These are phyloP conservation scores for Pseudohalonectria lignicola DNA, from an alignment of 2,329 filamentous ascomycete species.

Conservation along the genomic window DNA sequence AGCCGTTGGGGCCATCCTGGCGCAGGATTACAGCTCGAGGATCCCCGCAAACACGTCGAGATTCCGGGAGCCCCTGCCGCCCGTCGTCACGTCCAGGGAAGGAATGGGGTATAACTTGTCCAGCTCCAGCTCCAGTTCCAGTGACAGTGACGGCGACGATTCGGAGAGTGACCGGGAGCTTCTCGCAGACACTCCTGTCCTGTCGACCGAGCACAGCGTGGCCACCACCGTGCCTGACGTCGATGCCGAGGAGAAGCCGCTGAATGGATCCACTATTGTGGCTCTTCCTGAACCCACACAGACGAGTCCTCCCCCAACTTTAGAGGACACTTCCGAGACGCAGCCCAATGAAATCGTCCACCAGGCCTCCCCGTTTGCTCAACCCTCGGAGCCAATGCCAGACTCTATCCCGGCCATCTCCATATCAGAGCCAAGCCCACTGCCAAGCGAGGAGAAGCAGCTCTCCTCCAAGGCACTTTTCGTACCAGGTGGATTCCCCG, in stretches of 20 bases:
- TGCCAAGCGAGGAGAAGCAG: slow-evolving; percentile 14
- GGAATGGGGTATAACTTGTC: slow-evolving; percentile 50
- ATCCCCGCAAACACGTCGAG: slow-evolving; percentile 45
- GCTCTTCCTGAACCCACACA: too few relatives aligned
- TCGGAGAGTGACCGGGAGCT: slow-evolving; percentile 26
- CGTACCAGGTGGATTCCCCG: slow-evolving; percentile 50
- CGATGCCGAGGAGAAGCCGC: slow-evolving; percentile 1
- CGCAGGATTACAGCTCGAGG: slow-evolving; percentile 40
- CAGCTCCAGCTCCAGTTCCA: slow-evolving; percentile 30
- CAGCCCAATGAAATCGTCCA: too few relatives aligned
- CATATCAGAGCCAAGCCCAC: slow-evolving; percentile 23
- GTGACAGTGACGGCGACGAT: slow-evolving; percentile 40
- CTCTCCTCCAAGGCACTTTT: slow-evolving; percentile 17
- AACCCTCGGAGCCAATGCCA: too few relatives aligned
- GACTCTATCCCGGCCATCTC: slow-evolving; percentile 35
- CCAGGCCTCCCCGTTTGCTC: too few relatives aligned
- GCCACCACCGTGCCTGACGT: slow-evolving; percentile 8
- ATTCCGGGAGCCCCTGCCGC: slow-evolving; percentile 55
- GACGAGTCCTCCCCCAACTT: too few relatives aligned
- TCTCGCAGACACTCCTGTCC: slow-evolving; percentile 9
- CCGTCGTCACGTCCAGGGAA: slow-evolving; percentile 60
- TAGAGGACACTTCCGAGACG: too few relatives aligned
- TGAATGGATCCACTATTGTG: slow-evolving; percentile 1
- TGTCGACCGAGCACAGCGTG: slow-evolving; percentile 8
- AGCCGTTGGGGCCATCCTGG: slow-evolving; percentile 42